Evolutionary conservation across 192 early-diverging fungal genomes (phyloP).

Genomic region (Coemansia sp.): DNA sequence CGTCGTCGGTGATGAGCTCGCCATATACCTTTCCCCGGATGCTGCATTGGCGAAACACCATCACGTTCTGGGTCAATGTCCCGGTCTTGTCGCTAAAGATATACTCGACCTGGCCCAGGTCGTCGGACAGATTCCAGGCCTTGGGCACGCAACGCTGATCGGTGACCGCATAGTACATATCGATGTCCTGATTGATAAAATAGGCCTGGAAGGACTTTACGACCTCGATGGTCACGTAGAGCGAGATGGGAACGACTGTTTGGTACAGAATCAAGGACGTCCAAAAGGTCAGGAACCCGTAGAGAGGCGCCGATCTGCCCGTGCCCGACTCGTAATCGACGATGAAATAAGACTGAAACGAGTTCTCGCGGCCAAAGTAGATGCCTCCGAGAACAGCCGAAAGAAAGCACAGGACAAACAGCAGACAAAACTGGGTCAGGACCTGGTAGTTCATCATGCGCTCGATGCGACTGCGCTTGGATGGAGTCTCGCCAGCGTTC

Average conservation of each 20-base stretch:
- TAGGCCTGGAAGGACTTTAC: conserved; percentile 89
- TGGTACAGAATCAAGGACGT: conserved; percentile 86
- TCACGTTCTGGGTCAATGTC: conserved; percentile 93
- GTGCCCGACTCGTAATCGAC: conserved; percentile 36
- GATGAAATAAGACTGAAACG: conserved; percentile 54
- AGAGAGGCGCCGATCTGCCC: conserved; percentile 41
- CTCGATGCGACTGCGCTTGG: conserved; percentile 88
- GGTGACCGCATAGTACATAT: conserved; percentile 81
- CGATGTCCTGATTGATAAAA: conserved; percentile 85
- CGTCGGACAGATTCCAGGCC: conserved; percentile 90
- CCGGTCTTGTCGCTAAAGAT: conserved; percentile 98
- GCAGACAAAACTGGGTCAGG: conserved; percentile 72
- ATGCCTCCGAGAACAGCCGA: conserved; percentile 64
- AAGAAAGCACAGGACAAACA: conserved; percentile 71
- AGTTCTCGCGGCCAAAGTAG: conserved; percentile 54
- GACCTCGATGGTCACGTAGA: conserved; percentile 91
- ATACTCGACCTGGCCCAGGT: conserved; percentile 94
- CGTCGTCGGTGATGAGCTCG: conserved; percentile 38
- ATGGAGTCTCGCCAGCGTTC: conserved; percentile 89
- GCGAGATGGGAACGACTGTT: conserved; percentile 93
- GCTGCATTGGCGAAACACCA: conserved; percentile 92
- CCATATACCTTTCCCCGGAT: conserved; percentile 85
- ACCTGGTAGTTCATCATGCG: conserved; percentile 89
- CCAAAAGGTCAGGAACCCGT: conserved; percentile 75
- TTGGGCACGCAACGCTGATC: conserved; percentile 78